Conservation (phyloP, 1,284 basidiomycete species). For the Marasmius tenuissimus region DNA sequence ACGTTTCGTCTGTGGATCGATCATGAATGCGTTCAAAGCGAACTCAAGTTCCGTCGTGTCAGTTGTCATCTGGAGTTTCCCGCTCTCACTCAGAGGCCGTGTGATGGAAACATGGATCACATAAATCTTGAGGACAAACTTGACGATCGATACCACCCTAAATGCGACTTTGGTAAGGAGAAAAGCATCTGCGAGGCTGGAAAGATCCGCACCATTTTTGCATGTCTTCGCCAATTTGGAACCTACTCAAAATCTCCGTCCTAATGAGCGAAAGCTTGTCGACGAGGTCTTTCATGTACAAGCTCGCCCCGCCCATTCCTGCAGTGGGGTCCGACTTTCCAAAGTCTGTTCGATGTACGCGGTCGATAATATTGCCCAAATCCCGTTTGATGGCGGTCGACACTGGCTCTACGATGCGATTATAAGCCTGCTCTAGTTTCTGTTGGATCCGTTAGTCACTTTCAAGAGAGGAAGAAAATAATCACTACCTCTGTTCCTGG, state of each 20-base stretch:
- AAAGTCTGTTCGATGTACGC: slow-evolving; percentile 84
- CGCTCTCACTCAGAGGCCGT: slow-evolving; percentile 83
- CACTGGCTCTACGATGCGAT: slow-evolving; percentile 68
- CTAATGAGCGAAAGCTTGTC: slow-evolving; percentile 85
- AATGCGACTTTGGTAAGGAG: slow-evolving; percentile 7
- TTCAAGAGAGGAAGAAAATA: background rate
- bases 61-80: slow-evolving; percentile 88
- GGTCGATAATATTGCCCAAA: slow-evolving; percentile 71
- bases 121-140: slow-evolving; percentile 80
- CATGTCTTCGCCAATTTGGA: slow-evolving; percentile 67
- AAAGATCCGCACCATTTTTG: slow-evolving; percentile 64
- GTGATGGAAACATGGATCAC: slow-evolving; percentile 88
- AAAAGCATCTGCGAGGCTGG: background rate
- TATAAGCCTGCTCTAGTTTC: slow-evolving; percentile 61
- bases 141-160: slow-evolving; percentile 71
- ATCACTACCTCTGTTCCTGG: slow-evolving; percentile 61
- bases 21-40: slow-evolving; percentile 76
- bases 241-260: slow-evolving; percentile 70
- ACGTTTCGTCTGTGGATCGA: slow-evolving; percentile 56
- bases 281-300: slow-evolving; percentile 88
- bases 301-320: slow-evolving; percentile 69
- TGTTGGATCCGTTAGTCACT: slow-evolving; percentile 27
- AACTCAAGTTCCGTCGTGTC: slow-evolving; percentile 98
- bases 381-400: slow-evolving; percentile 78
- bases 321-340: slow-evolving; percentile 65